Evolutionary conservation across 108 stramenopile species (phyloP).

Genomic region (Cyclotella choctawhatcheeana): DNA sequence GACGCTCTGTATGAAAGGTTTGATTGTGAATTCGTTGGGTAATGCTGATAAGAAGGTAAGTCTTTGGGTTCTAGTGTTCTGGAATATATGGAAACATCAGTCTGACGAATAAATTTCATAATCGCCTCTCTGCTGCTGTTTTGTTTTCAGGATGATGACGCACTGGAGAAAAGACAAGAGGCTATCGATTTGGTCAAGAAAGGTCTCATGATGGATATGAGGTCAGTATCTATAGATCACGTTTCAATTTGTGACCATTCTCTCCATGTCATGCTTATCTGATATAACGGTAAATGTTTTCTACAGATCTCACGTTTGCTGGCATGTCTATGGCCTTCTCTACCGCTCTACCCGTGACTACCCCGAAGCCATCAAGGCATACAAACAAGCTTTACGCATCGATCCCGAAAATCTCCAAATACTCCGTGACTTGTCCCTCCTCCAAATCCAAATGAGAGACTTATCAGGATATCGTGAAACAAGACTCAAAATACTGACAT

Average conservation of each 20-base stretch:
- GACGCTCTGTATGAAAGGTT: constrained; percentile 96
- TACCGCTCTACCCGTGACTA: constrained; percentile 96
- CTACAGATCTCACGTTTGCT: constrained; percentile 94
- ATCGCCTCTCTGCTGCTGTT: too few relatives aligned
- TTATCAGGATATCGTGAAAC: constrained; percentile 91
- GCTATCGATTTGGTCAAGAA: constrained; percentile 93
- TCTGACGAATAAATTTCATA: background rate
- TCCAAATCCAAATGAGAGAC: constrained; percentile 95
- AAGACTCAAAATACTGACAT: constrained; percentile 78
- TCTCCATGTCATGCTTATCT: background rate
- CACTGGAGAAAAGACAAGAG: constrained; percentile 68
- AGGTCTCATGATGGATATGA: constrained; percentile 93
- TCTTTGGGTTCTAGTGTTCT: too few relatives aligned
- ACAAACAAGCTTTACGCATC: constrained; percentile 95
- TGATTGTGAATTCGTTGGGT: constrained; percentile 84
- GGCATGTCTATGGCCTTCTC: constrained; percentile 98
- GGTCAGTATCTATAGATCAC: constrained; percentile 56
- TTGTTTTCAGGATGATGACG: constrained; percentile 12
- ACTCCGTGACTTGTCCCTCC: constrained; percentile 90
- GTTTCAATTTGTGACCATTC: background rate
- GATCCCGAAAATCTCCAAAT: constrained; percentile 94
- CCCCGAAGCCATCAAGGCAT: constrained; percentile 97
- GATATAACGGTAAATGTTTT: background rate
- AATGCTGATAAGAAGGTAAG: constrained; percentile 16
- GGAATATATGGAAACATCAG: too few relatives aligned